Evolutionary conservation across 176 grass and related monocot species (phyloP).

Genomic region (Pontederia paniculata): DNA sequence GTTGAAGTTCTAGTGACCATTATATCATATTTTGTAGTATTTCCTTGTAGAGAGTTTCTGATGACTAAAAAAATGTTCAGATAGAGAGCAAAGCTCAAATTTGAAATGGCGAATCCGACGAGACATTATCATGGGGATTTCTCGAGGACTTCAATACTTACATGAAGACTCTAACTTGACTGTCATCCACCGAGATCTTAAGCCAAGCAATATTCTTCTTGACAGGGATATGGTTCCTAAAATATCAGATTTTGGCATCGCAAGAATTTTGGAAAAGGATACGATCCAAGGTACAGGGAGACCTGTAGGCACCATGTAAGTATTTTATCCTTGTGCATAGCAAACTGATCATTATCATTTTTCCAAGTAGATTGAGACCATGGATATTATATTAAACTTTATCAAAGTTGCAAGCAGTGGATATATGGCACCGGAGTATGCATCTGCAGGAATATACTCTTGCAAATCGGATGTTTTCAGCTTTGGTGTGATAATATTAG

Average conservation of each 20-base stretch:
- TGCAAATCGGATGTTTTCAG: neutral
- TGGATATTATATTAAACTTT: neutral
- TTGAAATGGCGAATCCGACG: conserved; percentile 14
- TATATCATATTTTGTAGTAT: too few relatives aligned
- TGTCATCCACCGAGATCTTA: conserved; percentile 19
- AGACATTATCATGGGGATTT: conserved; percentile 16
- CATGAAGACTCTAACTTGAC: conserved; percentile 15
- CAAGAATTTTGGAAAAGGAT: conserved; percentile 12
- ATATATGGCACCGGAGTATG: neutral
- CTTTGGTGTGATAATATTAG: neutral
- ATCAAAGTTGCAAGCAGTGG: neutral
- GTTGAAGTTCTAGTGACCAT: too few relatives aligned
- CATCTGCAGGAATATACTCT: neutral
- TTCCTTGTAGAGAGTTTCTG: too few relatives aligned
- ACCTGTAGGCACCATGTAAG: neutral
- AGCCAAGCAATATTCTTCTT: conserved; percentile 20
- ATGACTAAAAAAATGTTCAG: too few relatives aligned
- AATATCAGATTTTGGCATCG: conserved; percentile 22
- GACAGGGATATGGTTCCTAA: conserved; percentile 21
- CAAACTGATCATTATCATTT: too few relatives aligned
- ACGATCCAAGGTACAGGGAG: conserved; percentile 8
- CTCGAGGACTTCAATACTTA: conserved; percentile 21
- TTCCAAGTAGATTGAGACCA: too few relatives aligned
- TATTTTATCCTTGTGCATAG: too few relatives aligned
- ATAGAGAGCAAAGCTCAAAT: too few relatives aligned